Percentiles rank a stretch among this genome's conserved stretches.
phyloP scores from a whole-genome alignment of 345 rosid species.

The Salix dunnii region DNA sequence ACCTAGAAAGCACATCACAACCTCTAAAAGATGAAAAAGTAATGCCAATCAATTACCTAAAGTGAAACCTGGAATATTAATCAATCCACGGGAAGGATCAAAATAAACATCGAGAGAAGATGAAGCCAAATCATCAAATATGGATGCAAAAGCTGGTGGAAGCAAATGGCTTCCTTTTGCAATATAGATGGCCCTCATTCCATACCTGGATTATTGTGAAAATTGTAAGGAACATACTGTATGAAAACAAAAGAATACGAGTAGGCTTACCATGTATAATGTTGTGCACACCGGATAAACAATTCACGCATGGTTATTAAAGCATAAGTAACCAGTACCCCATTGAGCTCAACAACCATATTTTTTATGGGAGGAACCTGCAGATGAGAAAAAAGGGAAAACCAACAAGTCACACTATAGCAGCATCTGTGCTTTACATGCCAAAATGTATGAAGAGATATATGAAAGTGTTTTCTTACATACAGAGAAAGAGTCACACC shows the following conservation, averaged over 20 bases:
- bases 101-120: conserved; percentile 94
- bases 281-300: conserved; percentile 68
- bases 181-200: conserved; percentile 86
- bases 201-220: conserved; percentile 56
- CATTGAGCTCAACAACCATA: conserved; percentile 90
- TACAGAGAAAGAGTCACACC: conserved; percentile 39
- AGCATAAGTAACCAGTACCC: conserved; percentile 87
- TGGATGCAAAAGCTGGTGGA: conserved; percentile 81
- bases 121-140: conserved; percentile 84
- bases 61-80: conserved; percentile 78
- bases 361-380: conserved; percentile 82
- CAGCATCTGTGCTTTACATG: conserved; percentile 15
- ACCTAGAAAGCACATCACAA: background rate
- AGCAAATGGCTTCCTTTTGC: conserved; percentile 91
- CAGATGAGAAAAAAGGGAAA: conserved; percentile 23
- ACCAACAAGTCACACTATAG: conserved; percentile 9
- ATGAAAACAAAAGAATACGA: conserved; percentile 14
- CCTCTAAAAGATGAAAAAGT: background rate
- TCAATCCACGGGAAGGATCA: conserved; percentile 76
- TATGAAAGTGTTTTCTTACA: background rate
- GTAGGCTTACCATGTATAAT: conserved; percentile 77
- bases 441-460: conserved; percentile 3
- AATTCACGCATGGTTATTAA: conserved; percentile 77
- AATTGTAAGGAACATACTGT: background rate
- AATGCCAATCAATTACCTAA: conserved; percentile 44